These are phyloP conservation scores for Lathyrus sativus DNA, from an alignment of 306 rosid genomes.

Conservation along the genomic window DNA sequence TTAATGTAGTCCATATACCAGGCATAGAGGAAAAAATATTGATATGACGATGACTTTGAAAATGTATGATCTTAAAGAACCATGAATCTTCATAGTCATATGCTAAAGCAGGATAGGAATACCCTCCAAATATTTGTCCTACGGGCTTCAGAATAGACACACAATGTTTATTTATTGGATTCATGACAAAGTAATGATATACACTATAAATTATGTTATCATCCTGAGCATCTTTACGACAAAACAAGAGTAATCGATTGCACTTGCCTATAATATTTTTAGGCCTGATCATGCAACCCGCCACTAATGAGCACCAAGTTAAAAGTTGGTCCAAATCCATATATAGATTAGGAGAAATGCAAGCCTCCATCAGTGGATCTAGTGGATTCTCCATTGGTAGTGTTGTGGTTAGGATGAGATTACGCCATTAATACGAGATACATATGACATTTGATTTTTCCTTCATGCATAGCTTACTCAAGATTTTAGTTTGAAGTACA, in stretches of 20 bases:
- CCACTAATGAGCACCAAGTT: not conserved
- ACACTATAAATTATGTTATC: not conserved
- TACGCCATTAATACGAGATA: not conserved
- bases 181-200: not conserved
- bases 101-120: slow-evolving; percentile 6
- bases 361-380: not conserved
- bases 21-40: slow-evolving; percentile 12
- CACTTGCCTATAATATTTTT: not conserved
- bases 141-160: not conserved
- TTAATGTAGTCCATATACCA: not conserved
- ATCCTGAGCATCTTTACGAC: not conserved
- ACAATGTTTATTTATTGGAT: not conserved
- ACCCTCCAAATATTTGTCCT: not conserved
- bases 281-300: not conserved
- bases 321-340: not conserved
- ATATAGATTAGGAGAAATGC: no score
- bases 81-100: slow-evolving; percentile 15
- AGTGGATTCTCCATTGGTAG: no score
- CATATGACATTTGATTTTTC: not conserved
- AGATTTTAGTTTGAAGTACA: not conserved
- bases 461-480: not conserved
- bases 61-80: slow-evolving; percentile 7
- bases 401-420: not conserved
- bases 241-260: not conserved
- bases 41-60: not conserved